These are phyloP conservation scores for Nepenthes mirabilis DNA, from an alignment of 148 eudicot species.

Conservation along the genomic window DNA sequence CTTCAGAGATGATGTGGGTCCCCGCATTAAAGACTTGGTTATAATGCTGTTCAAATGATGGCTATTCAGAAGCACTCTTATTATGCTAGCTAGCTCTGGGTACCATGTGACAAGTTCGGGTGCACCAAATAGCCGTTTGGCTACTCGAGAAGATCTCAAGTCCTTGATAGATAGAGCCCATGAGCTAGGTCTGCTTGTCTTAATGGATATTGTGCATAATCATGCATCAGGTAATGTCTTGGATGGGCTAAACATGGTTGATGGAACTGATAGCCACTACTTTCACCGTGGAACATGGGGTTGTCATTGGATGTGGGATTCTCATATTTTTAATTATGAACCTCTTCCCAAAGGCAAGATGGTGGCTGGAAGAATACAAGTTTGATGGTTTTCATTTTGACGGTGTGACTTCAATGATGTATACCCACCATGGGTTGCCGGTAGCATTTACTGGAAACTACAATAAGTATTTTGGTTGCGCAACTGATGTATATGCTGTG, in stretches of 20 bases:
- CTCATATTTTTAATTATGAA: constrained; percentile 88
- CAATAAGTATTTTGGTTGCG: constrained; percentile 69
- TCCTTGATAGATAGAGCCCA: constrained; percentile 98
- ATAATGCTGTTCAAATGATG: constrained; percentile 31
- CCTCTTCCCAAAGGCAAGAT: constrained; percentile 96
- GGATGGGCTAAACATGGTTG: constrained; percentile 96
- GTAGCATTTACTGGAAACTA: constrained; percentile 94
- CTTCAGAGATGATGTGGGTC: constrained; percentile 95
- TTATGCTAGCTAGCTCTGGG: constrained; percentile 65
- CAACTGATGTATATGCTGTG: constrained; percentile 93
- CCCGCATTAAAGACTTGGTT: constrained; percentile 88
- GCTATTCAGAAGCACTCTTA: constrained; percentile 98
- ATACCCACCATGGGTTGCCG: constrained; percentile 94
- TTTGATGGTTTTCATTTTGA: constrained; percentile 98
- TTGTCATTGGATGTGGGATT: constrained; percentile 99
- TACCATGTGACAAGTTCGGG: constrained; percentile 95
- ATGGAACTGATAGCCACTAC: constrained; percentile 92
- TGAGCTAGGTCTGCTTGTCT: constrained; percentile 84
- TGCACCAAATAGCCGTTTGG: constrained; percentile 98
- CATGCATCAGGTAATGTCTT: constrained; percentile 76
- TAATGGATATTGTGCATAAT: constrained; percentile 99
- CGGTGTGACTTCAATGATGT: constrained; percentile 99
- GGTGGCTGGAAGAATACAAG: constrained; percentile 99
- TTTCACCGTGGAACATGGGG: constrained; percentile 93
- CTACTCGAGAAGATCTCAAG: constrained; percentile 94